These are phyloP conservation scores for Leccinellum albellum DNA, from an alignment of 768 basidiomycete genomes.

Conservation along the genomic window DNA sequence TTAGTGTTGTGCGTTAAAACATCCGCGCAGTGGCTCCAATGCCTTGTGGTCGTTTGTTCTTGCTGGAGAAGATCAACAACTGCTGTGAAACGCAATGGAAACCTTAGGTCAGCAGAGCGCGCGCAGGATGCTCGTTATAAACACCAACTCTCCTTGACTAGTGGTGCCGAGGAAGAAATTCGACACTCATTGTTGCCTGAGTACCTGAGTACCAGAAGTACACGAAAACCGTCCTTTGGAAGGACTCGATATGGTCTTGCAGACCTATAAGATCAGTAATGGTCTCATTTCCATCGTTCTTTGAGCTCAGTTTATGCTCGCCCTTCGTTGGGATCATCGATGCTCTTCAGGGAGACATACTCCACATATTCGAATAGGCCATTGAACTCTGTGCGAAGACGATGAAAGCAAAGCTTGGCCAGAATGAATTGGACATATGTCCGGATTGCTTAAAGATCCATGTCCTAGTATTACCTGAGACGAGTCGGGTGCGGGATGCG, in stretches of 20 bases:
- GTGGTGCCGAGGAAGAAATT: slow-evolving; percentile 90
- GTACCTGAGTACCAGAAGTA: slow-evolving; percentile 82
- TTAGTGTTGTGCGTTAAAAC: no score
- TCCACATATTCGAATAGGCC: slow-evolving; percentile 99
- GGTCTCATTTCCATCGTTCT: slow-evolving; percentile 76
- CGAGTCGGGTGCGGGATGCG: not conserved
- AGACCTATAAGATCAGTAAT: slow-evolving; percentile 96
- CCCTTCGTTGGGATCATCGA: slow-evolving; percentile 98
- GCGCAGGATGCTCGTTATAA: no score
- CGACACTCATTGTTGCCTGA: slow-evolving; percentile 93
- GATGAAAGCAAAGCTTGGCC: slow-evolving; percentile 94
- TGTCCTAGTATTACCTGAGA: slow-evolving; percentile 58
- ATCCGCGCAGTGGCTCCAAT: no score
- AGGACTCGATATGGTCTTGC: slow-evolving; percentile 98
- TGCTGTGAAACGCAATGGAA: no score
- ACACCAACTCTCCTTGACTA: slow-evolving; percentile 99
- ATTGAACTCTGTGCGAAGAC: slow-evolving; percentile 94
- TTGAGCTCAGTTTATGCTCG: slow-evolving; percentile 36
- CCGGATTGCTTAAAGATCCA: slow-evolving; percentile 91
- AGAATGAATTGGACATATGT: slow-evolving; percentile 96
- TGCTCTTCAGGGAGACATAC: slow-evolving; percentile 95
- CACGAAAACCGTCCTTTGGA: slow-evolving; percentile 96
- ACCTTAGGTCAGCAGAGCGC: no score
- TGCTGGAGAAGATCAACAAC: no score
- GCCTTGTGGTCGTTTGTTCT: no score